Percentiles rank a stretch among this genome's conserved stretches.
Evolutionary conservation across 169 alveolate genomes (phyloP).

Genomic region (Eimeria sp.): DNA sequence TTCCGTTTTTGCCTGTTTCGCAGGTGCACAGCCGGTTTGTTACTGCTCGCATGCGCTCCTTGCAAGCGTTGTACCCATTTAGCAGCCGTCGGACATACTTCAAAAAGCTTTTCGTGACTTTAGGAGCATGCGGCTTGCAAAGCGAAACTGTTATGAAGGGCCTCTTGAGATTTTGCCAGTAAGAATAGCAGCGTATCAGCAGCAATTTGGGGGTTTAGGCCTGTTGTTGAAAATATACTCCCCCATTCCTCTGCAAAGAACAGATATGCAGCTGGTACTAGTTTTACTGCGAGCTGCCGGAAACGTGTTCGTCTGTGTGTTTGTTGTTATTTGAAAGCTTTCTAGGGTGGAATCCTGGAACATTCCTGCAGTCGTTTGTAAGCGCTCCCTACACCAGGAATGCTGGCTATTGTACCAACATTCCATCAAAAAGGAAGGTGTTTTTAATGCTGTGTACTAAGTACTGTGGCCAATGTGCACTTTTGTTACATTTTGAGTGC

Average conservation of each 20-base stretch:
- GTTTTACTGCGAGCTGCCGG: background rate
- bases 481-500: background rate
- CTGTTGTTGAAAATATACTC: background rate
- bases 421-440: background rate
- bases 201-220: background rate
- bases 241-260: background rate
- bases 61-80: conserved; percentile 49
- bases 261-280: background rate
- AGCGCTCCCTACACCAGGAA: background rate
- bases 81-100: conserved; percentile 67
- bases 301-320: background rate
- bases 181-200: background rate
- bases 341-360: conserved; percentile 55
- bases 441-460: background rate
- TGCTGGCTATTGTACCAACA: background rate
- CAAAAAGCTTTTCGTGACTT: conserved; percentile 41
- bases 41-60: conserved; percentile 59
- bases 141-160: conserved; percentile 24
- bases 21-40: conserved; percentile 66
- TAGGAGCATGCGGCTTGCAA: conserved; percentile 68
- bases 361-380: conserved; percentile 50
- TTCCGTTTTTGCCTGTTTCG: background rate
- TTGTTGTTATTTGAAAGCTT: background rate
- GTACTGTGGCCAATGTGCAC: background rate
- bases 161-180: conserved; percentile 52